Percentiles rank a stretch among this genome's conserved stretches.
Evolutionary conservation across 2,329 filamentous ascomycete genomes (phyloP).

Genomic region (Colletotrichum spinosum): DNA sequence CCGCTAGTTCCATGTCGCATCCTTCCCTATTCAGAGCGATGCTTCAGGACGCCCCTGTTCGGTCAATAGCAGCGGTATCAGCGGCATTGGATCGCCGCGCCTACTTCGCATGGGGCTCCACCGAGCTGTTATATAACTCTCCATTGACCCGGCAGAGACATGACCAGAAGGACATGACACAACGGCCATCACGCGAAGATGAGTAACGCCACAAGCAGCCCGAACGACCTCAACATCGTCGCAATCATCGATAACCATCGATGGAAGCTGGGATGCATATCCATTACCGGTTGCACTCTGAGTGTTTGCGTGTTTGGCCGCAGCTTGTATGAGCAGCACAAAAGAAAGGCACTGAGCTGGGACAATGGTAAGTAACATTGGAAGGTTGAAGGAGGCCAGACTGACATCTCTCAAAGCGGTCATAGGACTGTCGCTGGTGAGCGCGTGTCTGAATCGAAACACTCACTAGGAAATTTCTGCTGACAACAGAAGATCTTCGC

Average conservation of each 20-base stretch:
- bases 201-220: neutral
- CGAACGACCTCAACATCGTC: neutral
- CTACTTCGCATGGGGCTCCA: neutral
- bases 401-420: constrained; percentile 1
- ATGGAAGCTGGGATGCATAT: neutral
- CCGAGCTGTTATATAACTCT: constrained; percentile 10
- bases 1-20: constrained; percentile 4
- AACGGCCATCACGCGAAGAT: constrained; percentile 3
- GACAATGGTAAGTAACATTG: constrained; percentile 1
- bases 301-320: neutral
- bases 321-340: neutral
- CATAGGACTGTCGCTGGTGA: neutral
- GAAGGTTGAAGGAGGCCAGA: constrained; percentile 2
- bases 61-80: neutral
- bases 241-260: neutral
- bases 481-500: no score
- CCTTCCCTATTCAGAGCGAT: neutral
- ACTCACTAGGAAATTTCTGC: no score
- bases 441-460: no score
- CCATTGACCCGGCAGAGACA: constrained; percentile 2
- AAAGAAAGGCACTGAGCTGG: neutral
- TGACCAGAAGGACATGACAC: constrained; percentile 1
- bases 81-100: neutral
- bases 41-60: neutral
- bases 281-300: neutral